Evolutionary conservation across 192 early-diverging fungal genomes (phyloP), one percentile per base, ranked within the genome.

Genomic region (Linderina pennispora): DNA sequence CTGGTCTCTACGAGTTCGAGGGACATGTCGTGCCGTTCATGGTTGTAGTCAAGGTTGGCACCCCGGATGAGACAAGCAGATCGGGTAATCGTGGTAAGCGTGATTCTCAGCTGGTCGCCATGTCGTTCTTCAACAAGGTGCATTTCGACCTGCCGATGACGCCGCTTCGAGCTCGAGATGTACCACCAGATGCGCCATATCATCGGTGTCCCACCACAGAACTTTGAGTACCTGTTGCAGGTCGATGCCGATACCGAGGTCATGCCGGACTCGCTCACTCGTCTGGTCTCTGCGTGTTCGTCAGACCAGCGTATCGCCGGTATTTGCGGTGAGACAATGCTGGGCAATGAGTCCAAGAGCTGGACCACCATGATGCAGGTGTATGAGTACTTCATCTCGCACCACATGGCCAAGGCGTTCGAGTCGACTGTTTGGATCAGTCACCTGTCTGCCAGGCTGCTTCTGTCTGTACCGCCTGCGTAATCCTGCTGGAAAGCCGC

Each of bases 331-430:
- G 92, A 96, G 58, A 96, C 92, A 1, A 77, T 80, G 35, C 70
- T 96, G 14, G 64, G 78, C 1, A 92, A 93, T 52, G 88, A 93
- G 66, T 87, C 89, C 59, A 77, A 80, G 14, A 84, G 84, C 16
- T 92, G 84, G 85, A 86, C 84, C 23, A 91, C 91, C n/a, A 92
- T 92, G 90, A 93, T 93, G 57, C 92, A 93, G 50, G 91, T 95
- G 13, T 89, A 87, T 53, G 86, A 89, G 72, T 89, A 89, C 65
- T 89, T 82, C 40, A 86, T 86, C 45, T 84, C 81, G 15, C 91
- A 94, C 72, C 86, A 94, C 61, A 68, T 94, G 43, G 76, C 88
- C 21, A 92, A 92, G 55, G 82, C 83, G 2, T 85, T 87, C 25
- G 83, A 84, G 53, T 84, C 82, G n/a, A 5, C 58, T 83, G 33